Base-by-base conservation (phyloP, 805 yeast genomes). In the Ogataea pilisensis region DNA sequence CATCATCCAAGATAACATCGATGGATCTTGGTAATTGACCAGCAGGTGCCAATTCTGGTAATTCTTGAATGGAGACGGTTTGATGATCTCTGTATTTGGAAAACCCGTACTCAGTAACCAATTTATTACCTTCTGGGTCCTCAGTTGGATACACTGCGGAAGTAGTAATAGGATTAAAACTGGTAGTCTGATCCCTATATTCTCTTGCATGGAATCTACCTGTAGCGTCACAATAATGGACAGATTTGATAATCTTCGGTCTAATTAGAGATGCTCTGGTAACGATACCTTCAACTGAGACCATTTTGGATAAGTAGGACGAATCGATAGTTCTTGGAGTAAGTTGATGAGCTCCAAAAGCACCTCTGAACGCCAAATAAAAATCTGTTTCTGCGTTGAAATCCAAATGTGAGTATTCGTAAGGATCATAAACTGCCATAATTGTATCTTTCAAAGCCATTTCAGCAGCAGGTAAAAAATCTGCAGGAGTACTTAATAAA, bases 21-120 rank as follows among this genome's bases (percentile, higher is more conserved):
- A 93, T 75, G 2, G 95, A 82, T 55, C 98, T 74, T 27, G 99
- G 99, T 48, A 93, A 72, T 66, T 91, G 98, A 42, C 99, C 99
- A 0, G 98, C 95, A 13, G 98, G 99, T 1, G 98, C 96, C 48
- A 82, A 73, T 66, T 93, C 98, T 1, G 99, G 98, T 87, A 93
- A 86, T 67, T 93, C 99, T 63, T 93, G 99, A 28, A 93, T 83
- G 0, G 96, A 78, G 28, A 93, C 75, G 30, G 88, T 84, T 65
- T 93, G 99, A 61, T 91, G 96, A 64, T 93, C 99, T 53, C 91
- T 74, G 61, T 87, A 93, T 22, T 95, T 88, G 7, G 90, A 82
- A 57, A 81, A 85, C 1, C 99, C 99, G 57, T 87, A 93, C 61
- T 93, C 98, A 0, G 96, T 90, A 16, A 78, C 73, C 49, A 93